Percentiles rank a stretch among this genome's conserved stretches.
These are phyloP conservation scores for Trichophyton schoenleinii DNA, from an alignment of 2,329 filamentous ascomycete species.

Conservation along the genomic window DNA sequence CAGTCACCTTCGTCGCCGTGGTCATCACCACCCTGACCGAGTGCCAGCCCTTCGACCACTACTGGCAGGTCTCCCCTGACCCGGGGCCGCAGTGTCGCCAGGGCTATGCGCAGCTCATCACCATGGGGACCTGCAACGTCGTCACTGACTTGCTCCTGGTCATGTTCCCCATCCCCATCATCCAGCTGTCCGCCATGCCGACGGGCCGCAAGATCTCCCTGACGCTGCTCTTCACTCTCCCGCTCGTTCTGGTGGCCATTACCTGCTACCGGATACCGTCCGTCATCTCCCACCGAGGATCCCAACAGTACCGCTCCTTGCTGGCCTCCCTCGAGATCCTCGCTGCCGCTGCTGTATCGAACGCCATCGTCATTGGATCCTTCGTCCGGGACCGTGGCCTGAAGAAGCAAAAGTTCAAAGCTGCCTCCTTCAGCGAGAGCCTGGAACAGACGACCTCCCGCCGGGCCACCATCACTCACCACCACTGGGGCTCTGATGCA, in stretches of 20 bases:
- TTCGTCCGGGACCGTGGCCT: conserved; percentile 82
- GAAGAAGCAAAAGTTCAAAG: conserved; percentile 75
- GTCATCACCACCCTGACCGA: conserved; percentile 71
- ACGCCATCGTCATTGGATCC: conserved; percentile 78
- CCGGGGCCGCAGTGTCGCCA: conserved; percentile 76
- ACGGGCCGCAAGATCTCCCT: conserved; percentile 68
- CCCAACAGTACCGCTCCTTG: conserved; percentile 77
- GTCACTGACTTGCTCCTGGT: conserved; percentile 80
- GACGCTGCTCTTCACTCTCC: conserved; percentile 68
- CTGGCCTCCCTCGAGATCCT: conserved; percentile 83
- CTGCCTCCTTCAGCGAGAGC: conserved; percentile 38
- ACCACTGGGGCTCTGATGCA: conserved; percentile 79
- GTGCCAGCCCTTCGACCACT: conserved; percentile 62
- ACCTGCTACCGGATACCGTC: conserved; percentile 71
- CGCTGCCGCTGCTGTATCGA: conserved; percentile 75
- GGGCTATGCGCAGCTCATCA: conserved; percentile 74
- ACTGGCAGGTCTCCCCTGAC: conserved; percentile 75
- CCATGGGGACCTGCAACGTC: conserved; percentile 80
- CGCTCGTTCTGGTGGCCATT: conserved; percentile 64
- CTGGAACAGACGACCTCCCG: conserved; percentile 28
- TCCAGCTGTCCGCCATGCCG: conserved; percentile 64
- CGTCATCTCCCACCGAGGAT: conserved; percentile 57
- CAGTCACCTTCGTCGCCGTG: conserved; percentile 66
- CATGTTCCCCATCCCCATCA: conserved; percentile 78
- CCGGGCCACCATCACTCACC: conserved; percentile 48